These are phyloP conservation scores for Phyllosticta citriasiana DNA, from an alignment of 2,329 filamentous ascomycete species.

Conservation along the genomic window DNA sequence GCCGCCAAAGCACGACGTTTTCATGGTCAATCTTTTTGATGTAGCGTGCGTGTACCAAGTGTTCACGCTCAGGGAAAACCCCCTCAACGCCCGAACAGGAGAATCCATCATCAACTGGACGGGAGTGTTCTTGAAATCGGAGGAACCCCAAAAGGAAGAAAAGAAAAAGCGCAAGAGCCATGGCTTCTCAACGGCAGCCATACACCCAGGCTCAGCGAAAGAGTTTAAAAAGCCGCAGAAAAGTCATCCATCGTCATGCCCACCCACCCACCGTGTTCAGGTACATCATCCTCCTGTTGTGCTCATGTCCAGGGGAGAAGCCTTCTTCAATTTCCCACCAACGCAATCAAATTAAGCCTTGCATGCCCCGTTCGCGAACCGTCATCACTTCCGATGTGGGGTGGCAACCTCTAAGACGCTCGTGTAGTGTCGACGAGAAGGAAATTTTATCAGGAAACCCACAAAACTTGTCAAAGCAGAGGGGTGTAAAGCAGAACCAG, in stretches of 20 bases:
- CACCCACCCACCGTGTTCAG: not conserved
- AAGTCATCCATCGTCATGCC: constrained; percentile 7
- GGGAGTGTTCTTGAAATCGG: not conserved
- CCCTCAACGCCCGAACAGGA: not conserved
- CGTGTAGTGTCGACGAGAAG: constrained; percentile 7
- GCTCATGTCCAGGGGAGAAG: not conserved
- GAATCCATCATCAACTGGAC: not conserved
- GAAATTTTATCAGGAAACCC: constrained; percentile 9
- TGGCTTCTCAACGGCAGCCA: constrained; percentile 8
- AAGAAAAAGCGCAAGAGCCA: constrained; percentile 1
- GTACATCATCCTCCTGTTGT: not conserved
- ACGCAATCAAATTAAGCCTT: constrained; percentile 8
- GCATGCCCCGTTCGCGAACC: not conserved
- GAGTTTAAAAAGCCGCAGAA: not conserved
- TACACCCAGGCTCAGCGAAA: constrained; percentile 3
- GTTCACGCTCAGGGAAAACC: not conserved
- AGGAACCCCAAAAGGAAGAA: not conserved
- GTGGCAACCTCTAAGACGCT: constrained; percentile 7
- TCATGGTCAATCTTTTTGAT: not conserved
- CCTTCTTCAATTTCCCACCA: not conserved
- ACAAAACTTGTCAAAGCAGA: constrained; percentile 1
- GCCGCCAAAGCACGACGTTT: not conserved
- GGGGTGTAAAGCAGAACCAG: constrained; percentile 2
- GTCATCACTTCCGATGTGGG: not conserved
- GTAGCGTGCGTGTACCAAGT: not conserved